These are phyloP conservation scores for Fomes fomentarius DNA, from an alignment of 1,284 basidiomycete genomes.

Conservation along the genomic window DNA sequence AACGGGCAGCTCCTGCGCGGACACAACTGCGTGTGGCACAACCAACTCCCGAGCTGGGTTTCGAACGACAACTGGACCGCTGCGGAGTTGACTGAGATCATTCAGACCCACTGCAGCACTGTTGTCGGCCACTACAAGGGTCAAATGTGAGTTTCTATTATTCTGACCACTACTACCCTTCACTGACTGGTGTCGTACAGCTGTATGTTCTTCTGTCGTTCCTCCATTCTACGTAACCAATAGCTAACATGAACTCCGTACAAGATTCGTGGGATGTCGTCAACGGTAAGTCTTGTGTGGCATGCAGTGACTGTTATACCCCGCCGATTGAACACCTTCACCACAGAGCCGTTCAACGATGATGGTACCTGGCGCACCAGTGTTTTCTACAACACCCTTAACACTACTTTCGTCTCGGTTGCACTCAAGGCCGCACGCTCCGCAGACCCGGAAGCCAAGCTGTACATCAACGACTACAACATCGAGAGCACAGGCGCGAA, in stretches of 20 bases:
- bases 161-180: neutral
- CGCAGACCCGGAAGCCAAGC: constrained; percentile 47
- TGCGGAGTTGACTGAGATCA: constrained; percentile 45
- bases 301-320: neutral
- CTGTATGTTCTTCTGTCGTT: constrained; percentile 15
- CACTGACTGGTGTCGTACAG: constrained; percentile 10
- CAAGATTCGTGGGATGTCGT: constrained; percentile 41
- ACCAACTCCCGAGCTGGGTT: constrained; percentile 57
- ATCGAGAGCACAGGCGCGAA: constrained; percentile 42
- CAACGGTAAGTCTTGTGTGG: constrained; percentile 32
- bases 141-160: constrained; percentile 41
- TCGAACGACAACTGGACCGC: constrained; percentile 45
- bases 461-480: constrained; percentile 60
- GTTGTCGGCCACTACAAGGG: constrained; percentile 55
- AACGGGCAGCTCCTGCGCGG: constrained; percentile 45
- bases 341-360: constrained; percentile 56
- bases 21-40: constrained; percentile 61
- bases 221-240: too few relatives aligned
- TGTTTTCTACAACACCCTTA: constrained; percentile 54
- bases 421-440: constrained; percentile 48
- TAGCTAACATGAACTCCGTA: constrained; percentile 2
- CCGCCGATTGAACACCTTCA: neutral
- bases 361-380: constrained; percentile 54
- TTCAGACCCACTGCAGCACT: constrained; percentile 50
- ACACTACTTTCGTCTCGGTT: constrained; percentile 44